Percentiles rank a stretch among this genome's conserved stretches.
Conservation (phyloP, 768 basidiomycete species). For the Albatrellus ellisii region DNA sequence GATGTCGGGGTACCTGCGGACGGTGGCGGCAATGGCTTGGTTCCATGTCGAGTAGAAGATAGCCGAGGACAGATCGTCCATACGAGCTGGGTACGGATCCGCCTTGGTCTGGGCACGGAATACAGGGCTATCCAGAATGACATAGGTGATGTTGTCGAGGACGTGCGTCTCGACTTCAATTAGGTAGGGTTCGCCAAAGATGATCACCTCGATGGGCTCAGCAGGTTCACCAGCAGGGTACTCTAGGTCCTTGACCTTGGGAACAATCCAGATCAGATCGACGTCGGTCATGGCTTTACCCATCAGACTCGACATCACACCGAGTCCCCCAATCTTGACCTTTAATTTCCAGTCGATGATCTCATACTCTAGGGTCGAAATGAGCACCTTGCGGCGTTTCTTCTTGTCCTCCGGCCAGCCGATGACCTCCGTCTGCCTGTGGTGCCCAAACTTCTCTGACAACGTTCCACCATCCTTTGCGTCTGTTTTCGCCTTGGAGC, state of each 20-base stretch:
- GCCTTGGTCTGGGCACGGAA: constrained; percentile 95
- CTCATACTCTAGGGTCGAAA: constrained; percentile 90
- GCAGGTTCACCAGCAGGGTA: constrained; percentile 87
- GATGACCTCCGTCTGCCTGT: constrained; percentile 57
- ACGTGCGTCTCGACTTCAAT: constrained; percentile 93
- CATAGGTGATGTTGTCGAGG: constrained; percentile 90
- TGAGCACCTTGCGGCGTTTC: constrained; percentile 85
- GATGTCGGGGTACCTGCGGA: constrained; percentile 73
- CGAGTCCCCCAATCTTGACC: constrained; percentile 95
- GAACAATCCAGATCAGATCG: constrained; percentile 86
- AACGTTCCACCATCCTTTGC: constrained; percentile 47
- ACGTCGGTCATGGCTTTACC: constrained; percentile 98
- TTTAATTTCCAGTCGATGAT: constrained; percentile 96
- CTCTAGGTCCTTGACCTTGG: constrained; percentile 90
- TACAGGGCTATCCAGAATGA: constrained; percentile 88
- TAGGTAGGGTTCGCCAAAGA: constrained; percentile 90
- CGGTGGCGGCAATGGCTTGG: constrained; percentile 87
- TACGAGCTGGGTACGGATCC: constrained; percentile 91
- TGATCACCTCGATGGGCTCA: constrained; percentile 91
- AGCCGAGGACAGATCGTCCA: constrained; percentile 93
- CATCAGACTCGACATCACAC: constrained; percentile 97
- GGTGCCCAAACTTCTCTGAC: constrained; percentile 54
- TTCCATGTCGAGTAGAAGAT: constrained; percentile 99
- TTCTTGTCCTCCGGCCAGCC: constrained; percentile 95
- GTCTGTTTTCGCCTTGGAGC: constrained; percentile 56